Conservation (phyloP, 345 rosid species). For the Trapa incisa region DNA sequence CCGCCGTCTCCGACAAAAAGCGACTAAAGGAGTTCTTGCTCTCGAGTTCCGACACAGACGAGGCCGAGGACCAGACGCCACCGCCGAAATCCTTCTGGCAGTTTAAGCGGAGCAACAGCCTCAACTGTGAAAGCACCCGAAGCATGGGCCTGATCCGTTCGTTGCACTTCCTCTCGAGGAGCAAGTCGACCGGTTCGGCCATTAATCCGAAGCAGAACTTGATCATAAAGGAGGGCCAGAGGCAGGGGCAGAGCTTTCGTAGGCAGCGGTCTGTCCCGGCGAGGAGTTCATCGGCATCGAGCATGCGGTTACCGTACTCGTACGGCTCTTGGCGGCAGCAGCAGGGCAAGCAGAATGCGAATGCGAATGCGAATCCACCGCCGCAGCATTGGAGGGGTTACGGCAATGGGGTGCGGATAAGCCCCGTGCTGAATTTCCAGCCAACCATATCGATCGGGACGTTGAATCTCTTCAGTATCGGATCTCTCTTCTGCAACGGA, state of each 20-base stretch:
- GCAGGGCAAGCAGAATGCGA: constrained; percentile 16
- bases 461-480: constrained; percentile 49
- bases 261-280: constrained; percentile 36
- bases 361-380: too few relatives aligned
- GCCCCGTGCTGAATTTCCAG: constrained; percentile 61
- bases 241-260: constrained; percentile 30
- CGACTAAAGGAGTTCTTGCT: constrained; percentile 60
- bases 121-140: constrained; percentile 45
- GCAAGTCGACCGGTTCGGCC: constrained; percentile 81
- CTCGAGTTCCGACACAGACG: constrained; percentile 25
- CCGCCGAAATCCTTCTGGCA: constrained; percentile 46
- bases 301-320: constrained; percentile 11
- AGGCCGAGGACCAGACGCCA: constrained; percentile 8
- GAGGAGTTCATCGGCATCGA: constrained; percentile 19
- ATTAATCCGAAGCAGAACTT: constrained; percentile 36
- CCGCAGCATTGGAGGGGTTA: constrained; percentile 37
- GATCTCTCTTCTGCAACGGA: constrained; percentile 64
- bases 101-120: constrained; percentile 76
- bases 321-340: constrained; percentile 11
- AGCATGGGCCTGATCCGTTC: constrained; percentile 51
- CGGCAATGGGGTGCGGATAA: constrained; percentile 50
- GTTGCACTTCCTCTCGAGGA: constrained; percentile 58
- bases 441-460: constrained; percentile 52
- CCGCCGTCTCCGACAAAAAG: constrained; percentile 42
- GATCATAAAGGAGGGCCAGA: constrained; percentile 27